A percentile compares a stretch with the other conserved stretches of the same genome.
These are phyloP conservation scores for Hebeloma cylindrosporum DNA, from an alignment of 768 basidiomycete genomes.

Conservation along the genomic window DNA sequence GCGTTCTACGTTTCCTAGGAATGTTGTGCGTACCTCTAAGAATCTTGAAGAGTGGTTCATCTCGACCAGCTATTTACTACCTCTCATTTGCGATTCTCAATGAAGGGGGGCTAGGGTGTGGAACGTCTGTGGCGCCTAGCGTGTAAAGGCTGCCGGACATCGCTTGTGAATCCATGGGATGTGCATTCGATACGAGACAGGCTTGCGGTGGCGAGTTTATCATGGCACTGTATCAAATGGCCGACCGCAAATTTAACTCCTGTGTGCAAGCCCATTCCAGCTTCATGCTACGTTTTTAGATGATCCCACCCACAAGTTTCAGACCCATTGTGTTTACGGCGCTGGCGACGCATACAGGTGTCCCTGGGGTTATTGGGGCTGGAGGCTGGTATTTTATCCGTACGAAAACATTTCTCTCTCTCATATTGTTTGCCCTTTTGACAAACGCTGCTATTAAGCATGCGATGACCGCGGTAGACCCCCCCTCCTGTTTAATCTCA, in stretches of 20 bases:
- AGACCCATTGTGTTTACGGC: too few relatives aligned
- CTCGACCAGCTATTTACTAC: neutral
- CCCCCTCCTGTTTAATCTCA: too few relatives aligned
- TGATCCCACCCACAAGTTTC: too few relatives aligned
- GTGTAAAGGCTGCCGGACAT: constrained; percentile 13
- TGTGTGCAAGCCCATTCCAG: neutral
- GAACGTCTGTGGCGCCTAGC: neutral
- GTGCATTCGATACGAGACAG: constrained; percentile 6
- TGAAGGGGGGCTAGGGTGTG: constrained; percentile 7
- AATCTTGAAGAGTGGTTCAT: neutral
- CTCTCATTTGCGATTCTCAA: neutral
- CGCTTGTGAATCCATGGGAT: constrained; percentile 13
- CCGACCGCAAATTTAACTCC: neutral
- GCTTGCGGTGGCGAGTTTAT: constrained; percentile 11
- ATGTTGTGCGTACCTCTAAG: constrained; percentile 8
- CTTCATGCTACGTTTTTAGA: constrained; percentile 7
- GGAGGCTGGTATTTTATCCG: too few relatives aligned
- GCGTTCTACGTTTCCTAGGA: too few relatives aligned
- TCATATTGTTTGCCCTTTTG: too few relatives aligned
- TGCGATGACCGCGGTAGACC: too few relatives aligned
- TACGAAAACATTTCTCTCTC: too few relatives aligned
- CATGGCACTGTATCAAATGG: constrained; percentile 10
- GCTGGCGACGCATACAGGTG: too few relatives aligned
- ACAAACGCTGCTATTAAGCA: too few relatives aligned
- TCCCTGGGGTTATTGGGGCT: too few relatives aligned